These are phyloP conservation scores for Lactarius hatsudake DNA, from an alignment of 768 basidiomycete species.

Conservation along the genomic window DNA sequence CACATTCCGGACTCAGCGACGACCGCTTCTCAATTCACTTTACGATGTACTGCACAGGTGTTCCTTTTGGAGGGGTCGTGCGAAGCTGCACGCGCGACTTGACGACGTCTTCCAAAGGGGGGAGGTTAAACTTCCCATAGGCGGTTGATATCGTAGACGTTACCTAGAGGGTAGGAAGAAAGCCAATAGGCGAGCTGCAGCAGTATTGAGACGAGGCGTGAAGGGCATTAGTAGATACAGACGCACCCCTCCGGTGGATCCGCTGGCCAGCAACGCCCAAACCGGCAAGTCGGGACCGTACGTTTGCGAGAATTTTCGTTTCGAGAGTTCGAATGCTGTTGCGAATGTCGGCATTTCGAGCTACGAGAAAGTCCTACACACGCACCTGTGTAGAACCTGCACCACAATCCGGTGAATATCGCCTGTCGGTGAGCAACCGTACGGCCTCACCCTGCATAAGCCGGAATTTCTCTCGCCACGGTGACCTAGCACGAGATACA, in stretches of 20 bases:
- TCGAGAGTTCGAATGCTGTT: constrained; percentile 84
- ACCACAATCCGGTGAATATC: neutral
- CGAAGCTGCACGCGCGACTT: constrained; percentile 90
- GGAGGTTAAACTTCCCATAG: neutral
- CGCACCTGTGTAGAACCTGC: constrained; percentile 67
- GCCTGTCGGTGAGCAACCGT: too few relatives aligned
- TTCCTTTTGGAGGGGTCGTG: constrained; percentile 65
- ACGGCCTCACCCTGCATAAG: constrained; percentile 73
- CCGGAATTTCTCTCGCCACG: constrained; percentile 90
- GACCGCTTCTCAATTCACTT: constrained; percentile 64
- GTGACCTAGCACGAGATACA: constrained; percentile 59
- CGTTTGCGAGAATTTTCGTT: constrained; percentile 62
- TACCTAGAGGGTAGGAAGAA: constrained; percentile 85
- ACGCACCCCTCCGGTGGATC: constrained; percentile 78
- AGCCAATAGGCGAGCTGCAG: constrained; percentile 86
- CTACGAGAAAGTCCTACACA: neutral
- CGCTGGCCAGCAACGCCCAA: constrained; percentile 82
- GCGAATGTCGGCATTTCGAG: neutral
- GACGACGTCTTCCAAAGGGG: constrained; percentile 61
- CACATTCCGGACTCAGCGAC: constrained; percentile 71
- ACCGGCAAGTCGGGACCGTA: constrained; percentile 74
- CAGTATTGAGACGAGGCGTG: neutral
- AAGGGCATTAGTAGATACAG: neutral
- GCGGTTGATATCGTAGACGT: constrained; percentile 1
- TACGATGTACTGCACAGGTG: constrained; percentile 73